Evolutionary conservation across 306 rosid genomes (phyloP).

Genomic region (Vigna angularis): DNA sequence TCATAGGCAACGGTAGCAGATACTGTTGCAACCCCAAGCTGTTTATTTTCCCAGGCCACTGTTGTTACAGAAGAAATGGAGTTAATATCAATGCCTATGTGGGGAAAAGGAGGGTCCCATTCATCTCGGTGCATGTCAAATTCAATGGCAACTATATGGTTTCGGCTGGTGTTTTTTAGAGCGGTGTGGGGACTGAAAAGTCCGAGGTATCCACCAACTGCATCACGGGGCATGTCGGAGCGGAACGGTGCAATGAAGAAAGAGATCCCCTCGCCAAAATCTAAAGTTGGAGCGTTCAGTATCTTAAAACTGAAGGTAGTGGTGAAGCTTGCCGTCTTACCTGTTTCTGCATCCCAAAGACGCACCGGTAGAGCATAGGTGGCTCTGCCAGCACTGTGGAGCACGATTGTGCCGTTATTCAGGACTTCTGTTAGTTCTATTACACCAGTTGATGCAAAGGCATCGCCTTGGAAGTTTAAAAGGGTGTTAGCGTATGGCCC

Average conservation of each 20-base stretch:
- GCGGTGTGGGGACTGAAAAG: slow-evolving; percentile 35
- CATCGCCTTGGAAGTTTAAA: slow-evolving; percentile 37
- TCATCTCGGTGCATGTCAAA: slow-evolving; percentile 43
- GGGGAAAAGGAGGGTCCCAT: slow-evolving; percentile 45
- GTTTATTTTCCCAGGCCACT: neutral
- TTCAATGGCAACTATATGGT: slow-evolving; percentile 48
- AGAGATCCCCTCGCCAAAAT: slow-evolving; percentile 29
- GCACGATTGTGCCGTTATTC: neutral
- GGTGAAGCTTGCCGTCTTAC: slow-evolving; percentile 11
- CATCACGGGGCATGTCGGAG: slow-evolving; percentile 40
- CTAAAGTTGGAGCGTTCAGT: neutral
- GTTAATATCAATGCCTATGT: slow-evolving; percentile 50
- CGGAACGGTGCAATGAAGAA: slow-evolving; percentile 49
- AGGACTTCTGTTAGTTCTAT: slow-evolving; percentile 11
- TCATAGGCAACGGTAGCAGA: slow-evolving; percentile 47
- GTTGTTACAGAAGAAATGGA: slow-evolving; percentile 27
- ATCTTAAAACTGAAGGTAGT: slow-evolving; percentile 21
- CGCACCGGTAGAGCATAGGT: slow-evolving; percentile 32
- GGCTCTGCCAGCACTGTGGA: slow-evolving; percentile 40
- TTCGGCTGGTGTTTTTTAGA: neutral
- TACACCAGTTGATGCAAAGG: neutral
- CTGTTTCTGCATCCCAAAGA: slow-evolving; percentile 33
- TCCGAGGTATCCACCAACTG: slow-evolving; percentile 47
- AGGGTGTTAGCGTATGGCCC: slow-evolving; percentile 10
- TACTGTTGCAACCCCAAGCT: slow-evolving; percentile 9